A percentile compares a stretch with the other conserved stretches of the same genome.
phyloP scores from a whole-genome alignment of 148 eudicot species.

The Rhododendron simsii region DNA sequence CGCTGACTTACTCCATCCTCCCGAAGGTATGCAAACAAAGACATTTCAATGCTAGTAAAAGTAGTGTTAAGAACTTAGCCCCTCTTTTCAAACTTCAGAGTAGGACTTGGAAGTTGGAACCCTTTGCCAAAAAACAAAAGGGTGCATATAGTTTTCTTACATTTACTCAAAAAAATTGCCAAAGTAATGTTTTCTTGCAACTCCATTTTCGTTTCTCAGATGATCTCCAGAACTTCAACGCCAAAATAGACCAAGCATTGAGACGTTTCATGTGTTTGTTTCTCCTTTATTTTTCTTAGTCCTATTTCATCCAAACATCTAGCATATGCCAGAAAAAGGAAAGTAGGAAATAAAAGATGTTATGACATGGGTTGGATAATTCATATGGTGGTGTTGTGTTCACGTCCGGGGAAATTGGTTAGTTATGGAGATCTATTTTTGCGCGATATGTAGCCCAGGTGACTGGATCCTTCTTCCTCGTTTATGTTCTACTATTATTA shows the following conservation, averaged over 20 bases:
- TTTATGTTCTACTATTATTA: neutral
- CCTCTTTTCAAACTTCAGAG: neutral
- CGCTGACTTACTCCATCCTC: slow-evolving; percentile 20
- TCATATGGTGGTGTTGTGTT: neutral
- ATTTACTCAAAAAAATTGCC: neutral
- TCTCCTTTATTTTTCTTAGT: neutral
- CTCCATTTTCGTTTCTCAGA: neutral
- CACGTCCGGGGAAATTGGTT: neutral
- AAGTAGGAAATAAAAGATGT: neutral
- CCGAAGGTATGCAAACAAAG: slow-evolving; percentile 30
- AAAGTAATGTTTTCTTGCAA: neutral
- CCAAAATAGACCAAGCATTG: neutral
- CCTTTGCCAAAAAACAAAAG: neutral
- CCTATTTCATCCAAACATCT: neutral
- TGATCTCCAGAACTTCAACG: neutral
- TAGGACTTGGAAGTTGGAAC: neutral
- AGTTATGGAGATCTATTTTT: neutral
- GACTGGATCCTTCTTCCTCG: neutral
- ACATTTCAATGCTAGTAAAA: neutral
- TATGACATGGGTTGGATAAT: neutral
- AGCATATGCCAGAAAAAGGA: neutral
- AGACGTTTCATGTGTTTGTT: neutral
- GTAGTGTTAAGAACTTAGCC: neutral
- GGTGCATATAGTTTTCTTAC: too few species aligned
- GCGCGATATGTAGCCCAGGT: neutral